Evolutionary conservation across 768 basidiomycete species (phyloP), one percentile per base, ranked within the genome.

Genomic region (Phanerodontia chrysosporium): DNA sequence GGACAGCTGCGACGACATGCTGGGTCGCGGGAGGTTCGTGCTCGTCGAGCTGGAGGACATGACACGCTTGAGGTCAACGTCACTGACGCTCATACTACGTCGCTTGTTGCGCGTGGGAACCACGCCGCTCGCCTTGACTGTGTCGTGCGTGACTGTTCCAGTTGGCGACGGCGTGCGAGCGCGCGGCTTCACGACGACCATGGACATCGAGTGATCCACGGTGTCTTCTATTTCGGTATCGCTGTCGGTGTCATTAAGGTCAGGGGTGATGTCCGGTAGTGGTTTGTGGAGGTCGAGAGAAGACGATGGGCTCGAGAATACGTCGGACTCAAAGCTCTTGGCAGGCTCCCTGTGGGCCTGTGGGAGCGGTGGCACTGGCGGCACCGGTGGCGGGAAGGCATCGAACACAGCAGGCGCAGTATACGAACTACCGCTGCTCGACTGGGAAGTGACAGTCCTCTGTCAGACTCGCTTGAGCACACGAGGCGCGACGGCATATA

Each of bases 11-110:
- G 44, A 35, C 30, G 57, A 53, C 21, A 42, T 73, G 46, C 76
- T 72, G 51, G 76, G 68, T 42, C 74, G 63, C 25, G 78, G 75
- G 6, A 74, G 71, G 24, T 74, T 73, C 49, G 74, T 73, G 16
- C 72, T 62, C 6, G 77, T 65, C 35, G 77, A 69, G 22, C 76
- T 64, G 48, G 75, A 68, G 1, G 73, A 56, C 59, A 75, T 69
- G 2, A 74, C 68, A 61, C 78, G 79, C 68, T 82, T 79, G 51
- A 81, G 64, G 39, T 88, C 87, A 7, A 79, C 78, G 66, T 88
- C 83, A 52, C 86, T 81, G 53, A 88, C 82, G 63, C 89, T 91
- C 81, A 86, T 82, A 67, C 88, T 90, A 59, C 89, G 76, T 64
- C 87, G 81, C 64, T 87, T 85, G 58, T 59, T 66, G 44, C 62